Evolutionary conservation across 2,329 filamentous ascomycete genomes (phyloP), one percentile per base, ranked within the genome.

Genomic region (Diplodia corticola): DNA sequence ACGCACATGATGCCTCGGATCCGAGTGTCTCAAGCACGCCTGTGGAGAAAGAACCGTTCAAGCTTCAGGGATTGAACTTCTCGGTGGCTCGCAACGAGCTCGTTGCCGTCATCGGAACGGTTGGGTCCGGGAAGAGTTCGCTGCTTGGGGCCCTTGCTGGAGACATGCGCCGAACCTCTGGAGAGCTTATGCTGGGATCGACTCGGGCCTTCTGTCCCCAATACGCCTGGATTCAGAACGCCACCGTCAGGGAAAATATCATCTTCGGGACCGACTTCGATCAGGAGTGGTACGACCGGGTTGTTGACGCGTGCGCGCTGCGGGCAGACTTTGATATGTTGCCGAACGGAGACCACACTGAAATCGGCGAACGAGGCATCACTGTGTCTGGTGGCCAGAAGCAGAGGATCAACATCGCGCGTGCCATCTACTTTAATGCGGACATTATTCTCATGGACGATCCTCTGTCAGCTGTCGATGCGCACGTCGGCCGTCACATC

Each of bases 141-240:
- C 80, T 99, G 1, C 86, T 99, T 2, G 91, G 92, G 37, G 93
- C 94, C 0, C 80, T 99, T 53, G 94, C 93, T 0, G 94, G 95
- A 26, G 94, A 98, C 69, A 98, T 98, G 94, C 88, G 93, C 51
- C 90, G 89, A 76, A 96, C 91, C 0, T 81, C 80, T 3, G 93
- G 93, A 12, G 84, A 89, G 44, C 85, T 96, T 5, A 85, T 87
- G 0, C 85, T 95, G 71, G 91, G 93, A 48, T 92, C 92, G 0
- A 89, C 88, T 3, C 85, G 93, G 68, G 92, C 94, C 0, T 97
- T 97, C 73, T 98, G 95, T 70, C 94, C 94, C 0, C 94, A 99
- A 75, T 97, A 97, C 74, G 92, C 95, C 0, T 99, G 95, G 95
- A 97, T 99, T 57, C 94, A 98, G 75, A 98, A 98, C 73, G 85